Evolutionary conservation across 352 stramenopile species (phyloP).

Genomic region (Pythium sukuiense): DNA sequence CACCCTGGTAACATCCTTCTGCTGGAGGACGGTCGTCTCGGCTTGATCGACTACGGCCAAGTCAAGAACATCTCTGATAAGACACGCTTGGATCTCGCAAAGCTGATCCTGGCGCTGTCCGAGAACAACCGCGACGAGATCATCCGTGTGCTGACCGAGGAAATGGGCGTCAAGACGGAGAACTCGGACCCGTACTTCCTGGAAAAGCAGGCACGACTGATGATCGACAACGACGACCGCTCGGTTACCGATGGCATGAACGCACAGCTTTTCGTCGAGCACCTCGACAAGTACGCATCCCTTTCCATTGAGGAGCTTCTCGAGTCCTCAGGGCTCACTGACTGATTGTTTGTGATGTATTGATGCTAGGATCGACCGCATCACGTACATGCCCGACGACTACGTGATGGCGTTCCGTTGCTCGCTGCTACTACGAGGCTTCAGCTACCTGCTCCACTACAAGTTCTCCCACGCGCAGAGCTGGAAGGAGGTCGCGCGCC

Average conservation of each 20-base stretch:
- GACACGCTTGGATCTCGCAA: constrained; percentile 69
- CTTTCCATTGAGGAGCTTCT: background rate
- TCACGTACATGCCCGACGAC: constrained; percentile 81
- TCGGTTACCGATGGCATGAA: constrained; percentile 84
- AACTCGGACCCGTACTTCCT: constrained; percentile 83
- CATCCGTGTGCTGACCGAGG: constrained; percentile 65
- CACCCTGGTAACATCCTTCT: constrained; percentile 92
- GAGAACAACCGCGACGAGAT: constrained; percentile 74
- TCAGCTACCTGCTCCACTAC: constrained; percentile 85
- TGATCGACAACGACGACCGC: constrained; percentile 87
- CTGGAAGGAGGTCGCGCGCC: constrained; percentile 69
- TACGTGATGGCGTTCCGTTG: constrained; percentile 88
- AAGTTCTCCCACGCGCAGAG: constrained; percentile 85
- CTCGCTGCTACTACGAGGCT: constrained; percentile 81
- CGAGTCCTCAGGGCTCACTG: background rate
- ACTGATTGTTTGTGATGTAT: background rate
- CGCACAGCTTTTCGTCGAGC: constrained; percentile 82
- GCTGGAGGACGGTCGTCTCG: constrained; percentile 85
- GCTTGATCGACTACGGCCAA: constrained; percentile 93
- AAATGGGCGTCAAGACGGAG: constrained; percentile 76
- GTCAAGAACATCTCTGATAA: constrained; percentile 83
- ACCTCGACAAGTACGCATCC: constrained; percentile 66
- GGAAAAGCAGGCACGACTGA: constrained; percentile 80
- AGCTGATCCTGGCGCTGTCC: constrained; percentile 82
- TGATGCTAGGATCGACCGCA: constrained; percentile 60